Evolutionary conservation across 1,284 basidiomycete species (phyloP).

Genomic region (Malassezia pachydermatis): DNA sequence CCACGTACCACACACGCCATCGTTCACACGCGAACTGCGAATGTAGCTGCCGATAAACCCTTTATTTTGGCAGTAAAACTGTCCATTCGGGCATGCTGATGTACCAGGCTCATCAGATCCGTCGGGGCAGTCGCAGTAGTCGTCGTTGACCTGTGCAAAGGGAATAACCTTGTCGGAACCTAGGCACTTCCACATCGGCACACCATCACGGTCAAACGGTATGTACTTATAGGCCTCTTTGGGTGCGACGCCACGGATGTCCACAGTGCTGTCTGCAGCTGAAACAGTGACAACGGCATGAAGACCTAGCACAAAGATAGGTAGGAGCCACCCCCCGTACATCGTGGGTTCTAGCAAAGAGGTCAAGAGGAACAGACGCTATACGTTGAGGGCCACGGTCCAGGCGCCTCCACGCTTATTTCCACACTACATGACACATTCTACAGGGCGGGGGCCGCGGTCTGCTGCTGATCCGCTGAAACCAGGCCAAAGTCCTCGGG

Average conservation of each 20-base stretch:
- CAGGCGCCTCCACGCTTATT: slow-evolving; percentile 6
- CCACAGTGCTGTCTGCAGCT: not conserved
- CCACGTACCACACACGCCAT: slow-evolving; percentile 75
- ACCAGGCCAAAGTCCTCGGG: slow-evolving; percentile 12
- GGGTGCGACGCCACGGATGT: slow-evolving; percentile 13
- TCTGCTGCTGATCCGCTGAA: slow-evolving; percentile 1
- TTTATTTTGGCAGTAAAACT: slow-evolving; percentile 77
- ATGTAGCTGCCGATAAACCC: slow-evolving; percentile 77
- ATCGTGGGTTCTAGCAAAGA: not conserved
- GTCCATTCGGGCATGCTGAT: slow-evolving; percentile 64
- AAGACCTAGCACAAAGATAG: slow-evolving; percentile 57
- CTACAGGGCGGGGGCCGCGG: not conserved
- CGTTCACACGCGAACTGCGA: slow-evolving; percentile 73
- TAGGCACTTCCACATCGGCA: slow-evolving; percentile 30
- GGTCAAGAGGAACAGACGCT: not conserved
- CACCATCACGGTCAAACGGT: slow-evolving; percentile 6
- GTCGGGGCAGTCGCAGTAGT: slow-evolving; percentile 86
- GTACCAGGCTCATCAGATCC: slow-evolving; percentile 92
- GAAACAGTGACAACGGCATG: too few species aligned
- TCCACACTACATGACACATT: not conserved
- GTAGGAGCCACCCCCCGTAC: slow-evolving; percentile 1
- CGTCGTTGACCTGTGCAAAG: slow-evolving; percentile 75
- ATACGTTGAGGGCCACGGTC: too few species aligned
- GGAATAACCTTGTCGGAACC: slow-evolving; percentile 48
- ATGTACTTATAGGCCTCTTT: slow-evolving; percentile 7